Base-by-base conservation (phyloP, 1,139 yeast genomes). In the Pneumocystis murina region DNA sequence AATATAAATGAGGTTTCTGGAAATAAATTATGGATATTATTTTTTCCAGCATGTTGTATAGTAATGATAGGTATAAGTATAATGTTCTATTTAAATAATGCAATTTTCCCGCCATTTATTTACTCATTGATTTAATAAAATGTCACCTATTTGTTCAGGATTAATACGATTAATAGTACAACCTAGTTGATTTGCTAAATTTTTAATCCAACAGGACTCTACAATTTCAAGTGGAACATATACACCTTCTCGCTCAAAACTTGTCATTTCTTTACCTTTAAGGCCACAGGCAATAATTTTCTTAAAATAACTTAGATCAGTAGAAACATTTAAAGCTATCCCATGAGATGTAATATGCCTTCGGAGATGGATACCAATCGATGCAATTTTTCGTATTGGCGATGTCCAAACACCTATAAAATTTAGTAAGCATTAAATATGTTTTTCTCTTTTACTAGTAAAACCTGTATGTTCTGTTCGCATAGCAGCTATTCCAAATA, bases 281-380 rank as follows among this genome's bases (percentile, higher is more conserved):
- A 91, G 77, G 0, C 98, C 98, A 75, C 98, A 94, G 80, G 95
- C 89, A 14, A 83, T 85, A 68, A 87, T 77, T 35, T 78, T 75
- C 67, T 88, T 86, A 71, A 91, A 80, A 75, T 80, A 87, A 60
- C 81, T 79, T 64, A 89, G 78, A 68, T 90, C 89, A 0, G 96
- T 91, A 54, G 72, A 69, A 1, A 88, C 84, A 71, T 94, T 94
- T 61, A 94, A 79, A 0, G 94, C 89, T 16, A 91, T 79, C 0
- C 99, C 98, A 74, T 90, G 96, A 0, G 94, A 84, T 0, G 97
- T 88, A 58, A 94, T 80, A 17, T 88, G 85, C 66, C 96, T 77
- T 67, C 90, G 85, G 24, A 92, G 85, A 70, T 90, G 90, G 62
- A 92, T 82, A 0, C 98, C 98, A 12, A 94, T 82, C 20, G 97